A percentile compares a stretch with the other conserved stretches of the same genome.
phyloP scores from a whole-genome alignment of 768 basidiomycete genomes.

The Brasilioporus rufonigricans region DNA sequence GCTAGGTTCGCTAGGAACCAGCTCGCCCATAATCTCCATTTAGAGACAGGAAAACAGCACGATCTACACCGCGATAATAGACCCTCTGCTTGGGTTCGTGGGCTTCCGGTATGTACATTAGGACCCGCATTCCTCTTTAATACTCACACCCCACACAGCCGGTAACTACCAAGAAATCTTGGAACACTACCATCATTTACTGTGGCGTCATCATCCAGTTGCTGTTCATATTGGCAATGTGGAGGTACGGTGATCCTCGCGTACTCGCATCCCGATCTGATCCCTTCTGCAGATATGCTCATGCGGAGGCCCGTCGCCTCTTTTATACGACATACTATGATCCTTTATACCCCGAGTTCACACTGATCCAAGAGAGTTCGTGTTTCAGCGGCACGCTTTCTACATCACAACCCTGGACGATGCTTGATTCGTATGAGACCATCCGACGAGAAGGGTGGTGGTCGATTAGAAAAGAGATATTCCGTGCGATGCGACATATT shows the following conservation, averaged over 20 bases:
- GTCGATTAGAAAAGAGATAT: slow-evolving; percentile 36
- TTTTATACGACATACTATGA: slow-evolving; percentile 79
- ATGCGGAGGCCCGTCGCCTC: slow-evolving; percentile 47
- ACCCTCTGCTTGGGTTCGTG: slow-evolving; percentile 37
- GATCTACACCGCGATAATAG: slow-evolving; percentile 34
- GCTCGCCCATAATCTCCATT: slow-evolving; percentile 41
- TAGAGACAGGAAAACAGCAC: slow-evolving; percentile 36
- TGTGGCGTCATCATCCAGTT: slow-evolving; percentile 44
- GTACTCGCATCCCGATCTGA: slow-evolving; percentile 5
- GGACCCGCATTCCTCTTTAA: not conserved
- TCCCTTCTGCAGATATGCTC: slow-evolving; percentile 39
- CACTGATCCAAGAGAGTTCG: slow-evolving; percentile 41
- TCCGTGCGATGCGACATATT: slow-evolving; percentile 38
- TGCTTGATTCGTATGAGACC: slow-evolving; percentile 36
- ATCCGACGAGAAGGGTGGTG: slow-evolving; percentile 42
- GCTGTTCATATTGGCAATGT: slow-evolving; percentile 49
- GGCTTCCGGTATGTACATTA: slow-evolving; percentile 36
- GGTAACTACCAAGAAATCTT: slow-evolving; percentile 12
- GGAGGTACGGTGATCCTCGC: slow-evolving; percentile 45
- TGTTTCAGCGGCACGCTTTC: slow-evolving; percentile 31
- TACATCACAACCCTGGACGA: slow-evolving; percentile 38
- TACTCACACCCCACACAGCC: slow-evolving; percentile 20
- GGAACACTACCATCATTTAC: slow-evolving; percentile 33
- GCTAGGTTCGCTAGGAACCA: slow-evolving; percentile 50
- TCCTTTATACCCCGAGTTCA: slow-evolving; percentile 71